Base-by-base conservation (phyloP, 345 rosid genomes). In the Populus pruinosa region DNA sequence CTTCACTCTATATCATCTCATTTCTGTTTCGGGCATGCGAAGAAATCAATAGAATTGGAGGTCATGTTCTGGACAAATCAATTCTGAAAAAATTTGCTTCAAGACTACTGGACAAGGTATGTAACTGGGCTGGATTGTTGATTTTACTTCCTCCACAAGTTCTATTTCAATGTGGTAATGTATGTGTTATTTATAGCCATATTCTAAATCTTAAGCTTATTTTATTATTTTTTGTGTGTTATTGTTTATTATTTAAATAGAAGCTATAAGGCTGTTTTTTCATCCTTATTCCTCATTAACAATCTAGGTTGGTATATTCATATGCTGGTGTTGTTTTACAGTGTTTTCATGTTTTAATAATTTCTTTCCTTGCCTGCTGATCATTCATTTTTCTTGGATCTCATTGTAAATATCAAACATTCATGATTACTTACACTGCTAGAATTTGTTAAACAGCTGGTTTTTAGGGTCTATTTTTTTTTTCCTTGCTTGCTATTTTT, bases 21-120 rank as follows among this genome's bases (percentile, higher is more conserved):
- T 91, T 94, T 87, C 86, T 92, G 63, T 94, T 94, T 82, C 95
- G 91, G 70, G 98, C 98, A 66, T 94, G 98, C 87, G 97, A 93
- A 91, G 98, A 96, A 82, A 87, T 94, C 83, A 97, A 96, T 85
- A 84, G 97, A 80, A 90, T 96, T 85, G 99, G 99, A 75, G 99
- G 99, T 74, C 99, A 94, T 76, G 96, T 94, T 47, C 95, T 96
- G 69, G 92, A 94, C 85, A 96, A 89, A 83, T 85, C 91, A 62
- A 92, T 96, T 79, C 82, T 96, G 81, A 91, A 86, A 85, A 92
- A 90, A 33, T 91, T 96, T 86, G 88, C 98, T 6, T 85, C 81
- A 79, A 82, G 87, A 79, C 84, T 96, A 69, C 72, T 90, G 83
- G 97, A 92, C 86, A 92, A 91, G 97, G 99, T 93, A 82, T 56